Conservation (phyloP, 164 flowering plant species). For the Tetracentron sinense region DNA sequence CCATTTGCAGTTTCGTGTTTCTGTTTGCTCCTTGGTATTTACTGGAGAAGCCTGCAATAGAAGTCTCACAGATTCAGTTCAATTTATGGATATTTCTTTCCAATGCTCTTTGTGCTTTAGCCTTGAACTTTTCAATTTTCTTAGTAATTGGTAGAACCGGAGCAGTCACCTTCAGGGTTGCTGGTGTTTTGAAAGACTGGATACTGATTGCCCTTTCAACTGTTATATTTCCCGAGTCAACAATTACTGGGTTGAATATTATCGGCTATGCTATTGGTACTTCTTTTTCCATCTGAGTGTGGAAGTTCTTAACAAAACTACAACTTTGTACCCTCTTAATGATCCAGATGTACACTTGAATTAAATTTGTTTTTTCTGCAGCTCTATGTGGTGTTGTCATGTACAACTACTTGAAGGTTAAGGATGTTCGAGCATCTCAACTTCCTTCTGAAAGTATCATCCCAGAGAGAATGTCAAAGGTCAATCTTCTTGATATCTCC, state of each 20-base stretch:
- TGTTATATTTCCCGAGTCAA: conserved; percentile 87
- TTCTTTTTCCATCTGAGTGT: conserved; percentile 3
- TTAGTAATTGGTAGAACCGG: conserved; percentile 95
- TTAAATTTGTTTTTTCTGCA: conserved; percentile 23
- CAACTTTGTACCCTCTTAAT: not conserved
- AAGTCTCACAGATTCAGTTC: conserved; percentile 82
- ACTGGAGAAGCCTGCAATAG: conserved; percentile 79
- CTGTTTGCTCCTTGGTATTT: conserved; percentile 87
- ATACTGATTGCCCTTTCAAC: conserved; percentile 95
- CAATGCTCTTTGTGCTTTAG: conserved; percentile 87
- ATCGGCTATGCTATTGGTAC: conserved; percentile 94
- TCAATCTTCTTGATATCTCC: conserved; percentile 10
- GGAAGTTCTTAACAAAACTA: not conserved
- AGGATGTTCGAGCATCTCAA: conserved; percentile 77
- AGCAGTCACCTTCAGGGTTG: conserved; percentile 93
- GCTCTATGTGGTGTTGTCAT: conserved; percentile 94
- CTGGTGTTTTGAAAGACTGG: conserved; percentile 98
- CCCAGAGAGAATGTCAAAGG: conserved; percentile 63
- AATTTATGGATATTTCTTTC: conserved; percentile 95
- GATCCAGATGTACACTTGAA: not conserved
- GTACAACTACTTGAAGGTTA: conserved; percentile 93
- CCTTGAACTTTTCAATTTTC: conserved; percentile 92
- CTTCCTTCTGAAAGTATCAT: conserved; percentile 44
- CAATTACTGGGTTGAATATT: conserved; percentile 84
- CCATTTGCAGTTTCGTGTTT: conserved; percentile 74